Percentiles rank a stretch among this genome's conserved stretches.
Evolutionary conservation across 129 eudicot genomes (phyloP).

Genomic region (Chrysanthemum lavandulifolium): DNA sequence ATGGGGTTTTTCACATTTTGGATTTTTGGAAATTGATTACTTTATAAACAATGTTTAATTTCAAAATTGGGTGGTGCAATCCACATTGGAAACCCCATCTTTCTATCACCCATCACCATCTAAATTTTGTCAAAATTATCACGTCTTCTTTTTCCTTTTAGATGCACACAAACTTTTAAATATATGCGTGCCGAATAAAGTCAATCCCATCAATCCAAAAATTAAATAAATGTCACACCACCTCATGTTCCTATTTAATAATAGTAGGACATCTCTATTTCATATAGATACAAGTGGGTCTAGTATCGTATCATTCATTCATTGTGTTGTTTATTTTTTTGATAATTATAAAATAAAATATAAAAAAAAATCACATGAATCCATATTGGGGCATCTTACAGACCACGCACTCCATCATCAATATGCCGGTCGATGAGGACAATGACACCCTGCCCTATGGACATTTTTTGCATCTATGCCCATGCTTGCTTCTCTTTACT

Average conservation of each 20-base stretch:
- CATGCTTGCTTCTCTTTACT: slow-evolving; percentile 12
- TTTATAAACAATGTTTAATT: not conserved
- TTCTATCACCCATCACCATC: slow-evolving; percentile 31
- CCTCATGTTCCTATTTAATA: slow-evolving; percentile 25
- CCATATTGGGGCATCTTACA: slow-evolving; percentile 43
- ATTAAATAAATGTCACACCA: slow-evolving; percentile 22
- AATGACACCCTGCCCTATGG: slow-evolving; percentile 43
- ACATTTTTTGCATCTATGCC: slow-evolving; percentile 29
- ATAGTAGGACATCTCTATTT: not conserved
- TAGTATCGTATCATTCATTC: slow-evolving; percentile 13
- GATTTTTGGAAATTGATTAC: no score
- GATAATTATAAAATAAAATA: not conserved
- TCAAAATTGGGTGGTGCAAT: slow-evolving; percentile 34
- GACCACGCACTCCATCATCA: slow-evolving; percentile 42
- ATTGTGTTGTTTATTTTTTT: not conserved
- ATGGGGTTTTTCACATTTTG: no score
- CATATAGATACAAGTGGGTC: slow-evolving; percentile 26
- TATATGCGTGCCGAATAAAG: slow-evolving; percentile 38
- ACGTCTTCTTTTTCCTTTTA: slow-evolving; percentile 29
- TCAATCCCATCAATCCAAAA: slow-evolving; percentile 38
- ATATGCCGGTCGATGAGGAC: slow-evolving; percentile 42
- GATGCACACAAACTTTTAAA: slow-evolving; percentile 18
- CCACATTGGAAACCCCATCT: slow-evolving; percentile 41
- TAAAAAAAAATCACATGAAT: slow-evolving; percentile 24
- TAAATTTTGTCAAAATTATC: slow-evolving; percentile 37